Conservation (phyloP, 2,329 filamentous ascomycete species). For the Colletotrichum sp. region DNA sequence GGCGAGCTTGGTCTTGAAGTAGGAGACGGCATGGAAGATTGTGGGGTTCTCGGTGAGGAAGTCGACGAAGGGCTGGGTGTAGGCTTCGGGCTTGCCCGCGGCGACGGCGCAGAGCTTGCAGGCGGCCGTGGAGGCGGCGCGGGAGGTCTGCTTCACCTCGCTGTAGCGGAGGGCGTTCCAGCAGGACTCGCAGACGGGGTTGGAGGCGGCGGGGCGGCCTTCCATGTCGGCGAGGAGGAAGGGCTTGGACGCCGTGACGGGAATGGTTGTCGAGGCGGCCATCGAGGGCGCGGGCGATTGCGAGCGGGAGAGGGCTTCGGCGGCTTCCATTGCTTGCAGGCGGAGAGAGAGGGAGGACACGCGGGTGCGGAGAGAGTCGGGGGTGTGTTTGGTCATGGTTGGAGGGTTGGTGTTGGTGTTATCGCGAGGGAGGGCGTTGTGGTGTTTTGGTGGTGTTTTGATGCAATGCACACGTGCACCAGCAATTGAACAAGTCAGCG, state of each 20-base stretch:
- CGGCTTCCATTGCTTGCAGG: slow-evolving; percentile 36
- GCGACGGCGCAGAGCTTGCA: slow-evolving; percentile 43
- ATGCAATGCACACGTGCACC: not conserved
- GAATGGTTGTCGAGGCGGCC: slow-evolving; percentile 29
- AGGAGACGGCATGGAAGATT: slow-evolving; percentile 86
- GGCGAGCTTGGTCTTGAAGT: slow-evolving; percentile 76
- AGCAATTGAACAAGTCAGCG: not conserved
- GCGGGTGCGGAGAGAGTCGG: slow-evolving; percentile 48
- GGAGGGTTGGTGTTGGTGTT: not conserved
- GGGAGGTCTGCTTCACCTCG: slow-evolving; percentile 16
- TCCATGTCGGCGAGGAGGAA: slow-evolving; percentile 54
- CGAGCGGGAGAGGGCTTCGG: slow-evolving; percentile 15
- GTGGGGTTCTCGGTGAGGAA: slow-evolving; percentile 93
- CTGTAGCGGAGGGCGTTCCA: slow-evolving; percentile 15
- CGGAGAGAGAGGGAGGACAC: slow-evolving; percentile 51
- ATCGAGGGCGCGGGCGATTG: slow-evolving; percentile 27
- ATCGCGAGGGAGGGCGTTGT: not conserved
- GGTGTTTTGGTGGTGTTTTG: not conserved
- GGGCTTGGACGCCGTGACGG: slow-evolving; percentile 33
- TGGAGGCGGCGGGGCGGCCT: slow-evolving; percentile 35
- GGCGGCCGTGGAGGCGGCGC: slow-evolving; percentile 21
- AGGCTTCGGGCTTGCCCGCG: slow-evolving; percentile 62
- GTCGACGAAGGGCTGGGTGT: slow-evolving; percentile 83
- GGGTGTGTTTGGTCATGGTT: slow-evolving; percentile 50
- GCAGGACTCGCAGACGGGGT: slow-evolving; percentile 27